Conservation (phyloP, 345 rosid species). For the Carallia brachiata region DNA sequence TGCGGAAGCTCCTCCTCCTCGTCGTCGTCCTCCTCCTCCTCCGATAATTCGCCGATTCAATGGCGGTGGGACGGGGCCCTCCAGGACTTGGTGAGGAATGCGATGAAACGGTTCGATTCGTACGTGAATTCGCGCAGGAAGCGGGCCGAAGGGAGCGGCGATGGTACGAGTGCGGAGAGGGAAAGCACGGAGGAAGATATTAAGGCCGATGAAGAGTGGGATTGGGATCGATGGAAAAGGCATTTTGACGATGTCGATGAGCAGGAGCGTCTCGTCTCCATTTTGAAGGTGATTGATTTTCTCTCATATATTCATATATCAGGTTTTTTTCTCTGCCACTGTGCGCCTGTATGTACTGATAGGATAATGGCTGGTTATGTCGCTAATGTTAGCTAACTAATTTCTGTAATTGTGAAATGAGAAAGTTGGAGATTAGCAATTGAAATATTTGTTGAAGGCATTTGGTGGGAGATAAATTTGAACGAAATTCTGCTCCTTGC, state of each 20-base stretch:
- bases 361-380: no score
- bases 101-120: constrained; percentile 57
- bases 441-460: not conserved
- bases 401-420: not conserved
- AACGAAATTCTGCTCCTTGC: not conserved
- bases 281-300: constrained; percentile 54
- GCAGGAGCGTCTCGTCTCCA: constrained; percentile 69
- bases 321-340: no score
- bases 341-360: no score
- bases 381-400: no score
- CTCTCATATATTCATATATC: not conserved
- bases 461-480: not conserved
- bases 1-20: constrained; percentile 29
- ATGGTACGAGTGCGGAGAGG: not conserved
- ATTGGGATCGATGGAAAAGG: constrained; percentile 86
- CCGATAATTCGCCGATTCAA: constrained; percentile 22
- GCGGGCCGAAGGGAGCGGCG: constrained; percentile 14
- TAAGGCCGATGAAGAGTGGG: constrained; percentile 46
- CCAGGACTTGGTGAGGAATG: constrained; percentile 48
- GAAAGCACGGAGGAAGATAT: not conserved
- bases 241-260: constrained; percentile 80
- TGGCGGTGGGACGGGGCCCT: constrained; percentile 60
- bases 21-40: constrained; percentile 20
- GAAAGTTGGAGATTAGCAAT: no score
- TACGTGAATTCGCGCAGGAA: constrained; percentile 30